Percentiles rank a stretch among this genome's conserved stretches.
Evolutionary conservation across 2,329 filamentous ascomycete species (phyloP).

Genomic region (Pyrenophora graminea): DNA sequence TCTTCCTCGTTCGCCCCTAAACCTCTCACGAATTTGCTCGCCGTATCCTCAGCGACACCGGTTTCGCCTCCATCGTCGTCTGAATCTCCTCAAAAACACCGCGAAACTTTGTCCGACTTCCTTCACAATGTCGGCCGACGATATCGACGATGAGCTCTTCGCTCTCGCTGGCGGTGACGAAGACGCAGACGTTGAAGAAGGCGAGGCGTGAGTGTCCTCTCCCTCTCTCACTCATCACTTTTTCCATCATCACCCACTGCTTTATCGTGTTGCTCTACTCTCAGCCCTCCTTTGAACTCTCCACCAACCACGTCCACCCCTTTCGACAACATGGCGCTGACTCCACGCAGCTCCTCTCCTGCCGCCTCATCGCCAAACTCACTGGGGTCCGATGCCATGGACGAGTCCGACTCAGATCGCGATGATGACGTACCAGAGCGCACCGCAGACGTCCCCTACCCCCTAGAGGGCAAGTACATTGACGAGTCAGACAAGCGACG

Average conservation of each 20-base stretch:
- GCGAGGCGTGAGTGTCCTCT: conserved; percentile 72
- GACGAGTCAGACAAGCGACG: conserved; percentile 59
- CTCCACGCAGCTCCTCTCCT: conserved; percentile 64
- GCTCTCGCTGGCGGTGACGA: conserved; percentile 80
- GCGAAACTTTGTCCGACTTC: conserved; percentile 9
- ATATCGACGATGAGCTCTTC: conserved; percentile 88
- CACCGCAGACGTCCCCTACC: conserved; percentile 71
- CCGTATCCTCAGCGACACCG: conserved; percentile 11
- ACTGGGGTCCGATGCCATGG: conserved; percentile 81
- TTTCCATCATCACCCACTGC: conserved; percentile 7
- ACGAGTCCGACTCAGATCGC: conserved; percentile 66
- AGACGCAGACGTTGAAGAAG: conserved; percentile 68
- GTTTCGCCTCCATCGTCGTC: conserved; percentile 7
- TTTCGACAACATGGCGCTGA: conserved; percentile 32
- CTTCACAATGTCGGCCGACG: conserved; percentile 69
- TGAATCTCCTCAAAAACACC: neutral
- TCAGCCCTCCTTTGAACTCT: conserved; percentile 19
- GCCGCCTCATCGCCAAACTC: conserved; percentile 71
- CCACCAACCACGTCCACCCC: conserved; percentile 12
- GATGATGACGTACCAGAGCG: conserved; percentile 53
- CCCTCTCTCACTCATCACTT: conserved; percentile 11
- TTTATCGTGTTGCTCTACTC: conserved; percentile 5
- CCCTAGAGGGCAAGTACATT: conserved; percentile 81
- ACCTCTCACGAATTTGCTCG: conserved; percentile 16
- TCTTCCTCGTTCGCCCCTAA: conserved; percentile 23